Evolutionary conservation across 768 basidiomycete species (phyloP).

Genomic region (Brasilioporus rufonigricans): DNA sequence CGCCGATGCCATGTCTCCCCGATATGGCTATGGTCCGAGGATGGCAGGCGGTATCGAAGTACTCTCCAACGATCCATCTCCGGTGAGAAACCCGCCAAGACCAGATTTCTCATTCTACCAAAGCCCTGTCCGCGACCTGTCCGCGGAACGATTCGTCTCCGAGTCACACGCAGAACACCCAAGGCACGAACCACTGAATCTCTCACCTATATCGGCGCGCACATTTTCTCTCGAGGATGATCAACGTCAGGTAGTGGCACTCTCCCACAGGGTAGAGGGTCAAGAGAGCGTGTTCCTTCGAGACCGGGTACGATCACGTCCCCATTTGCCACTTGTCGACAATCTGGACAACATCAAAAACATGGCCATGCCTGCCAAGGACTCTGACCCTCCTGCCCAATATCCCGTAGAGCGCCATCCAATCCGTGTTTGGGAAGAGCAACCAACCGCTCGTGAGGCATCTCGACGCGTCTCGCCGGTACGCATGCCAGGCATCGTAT

Average conservation of each 20-base stretch:
- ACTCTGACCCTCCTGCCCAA: not conserved
- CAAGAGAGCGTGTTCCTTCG: slow-evolving; percentile 5
- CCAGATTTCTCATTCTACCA: slow-evolving; percentile 14
- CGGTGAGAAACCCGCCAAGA: slow-evolving; percentile 8
- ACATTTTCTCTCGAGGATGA: slow-evolving; percentile 8
- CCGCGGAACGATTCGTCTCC: slow-evolving; percentile 13
- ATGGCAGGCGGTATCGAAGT: slow-evolving; percentile 30
- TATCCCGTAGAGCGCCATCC: slow-evolving; percentile 19
- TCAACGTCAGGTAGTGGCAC: not conserved
- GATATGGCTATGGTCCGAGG: slow-evolving; percentile 21
- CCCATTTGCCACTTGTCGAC: not conserved
- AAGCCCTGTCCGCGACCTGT: slow-evolving; percentile 10
- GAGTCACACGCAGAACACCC: slow-evolving; percentile 10
- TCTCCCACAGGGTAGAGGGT: not conserved
- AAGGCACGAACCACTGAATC: slow-evolving; percentile 8
- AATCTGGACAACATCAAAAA: not conserved
- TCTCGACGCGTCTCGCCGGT: slow-evolving; percentile 14
- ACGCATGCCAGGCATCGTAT: not conserved
- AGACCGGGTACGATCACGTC: slow-evolving; percentile 7
- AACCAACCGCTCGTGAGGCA: slow-evolving; percentile 7
- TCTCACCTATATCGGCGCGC: slow-evolving; percentile 9
- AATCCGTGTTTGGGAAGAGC: slow-evolving; percentile 29
- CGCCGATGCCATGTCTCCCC: slow-evolving; percentile 15
- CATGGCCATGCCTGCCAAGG: not conserved
- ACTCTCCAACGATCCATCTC: slow-evolving; percentile 13